phyloP scores from a whole-genome alignment of 1,139 yeast species.

The Geotrichum australiense region DNA sequence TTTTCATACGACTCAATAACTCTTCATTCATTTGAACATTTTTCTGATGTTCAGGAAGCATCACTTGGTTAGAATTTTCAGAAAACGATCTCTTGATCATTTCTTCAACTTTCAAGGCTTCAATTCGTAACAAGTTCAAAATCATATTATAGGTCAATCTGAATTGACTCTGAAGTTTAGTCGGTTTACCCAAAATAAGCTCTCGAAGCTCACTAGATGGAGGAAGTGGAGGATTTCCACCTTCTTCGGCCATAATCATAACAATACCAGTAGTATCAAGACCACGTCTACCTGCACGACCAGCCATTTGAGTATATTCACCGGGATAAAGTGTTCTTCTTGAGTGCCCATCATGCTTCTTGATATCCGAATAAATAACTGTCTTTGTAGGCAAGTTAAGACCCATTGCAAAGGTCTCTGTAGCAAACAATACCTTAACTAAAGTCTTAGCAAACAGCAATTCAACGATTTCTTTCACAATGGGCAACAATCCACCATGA shows the following conservation, averaged over 20 bases:
- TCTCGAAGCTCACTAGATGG: slow-evolving; percentile 63
- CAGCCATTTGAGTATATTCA: slow-evolving; percentile 98
- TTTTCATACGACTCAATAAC: slow-evolving; percentile 40
- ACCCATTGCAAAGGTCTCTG: slow-evolving; percentile 99
- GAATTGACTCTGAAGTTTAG: slow-evolving; percentile 85
- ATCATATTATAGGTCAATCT: slow-evolving; percentile 95
- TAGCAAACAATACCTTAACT: slow-evolving; percentile 87
- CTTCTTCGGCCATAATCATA: slow-evolving; percentile 63
- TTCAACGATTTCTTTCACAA: slow-evolving; percentile 91
- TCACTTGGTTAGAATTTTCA: slow-evolving; percentile 80
- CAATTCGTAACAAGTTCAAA: slow-evolving; percentile 80
- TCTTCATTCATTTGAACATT: slow-evolving; percentile 49
- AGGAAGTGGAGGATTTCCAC: slow-evolving; percentile 4
- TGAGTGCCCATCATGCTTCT: slow-evolving; percentile 84
- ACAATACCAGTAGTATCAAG: slow-evolving; percentile 91
- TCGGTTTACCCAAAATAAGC: slow-evolving; percentile 79
- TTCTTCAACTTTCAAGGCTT: slow-evolving; percentile 90
- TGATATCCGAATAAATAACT: slow-evolving; percentile 76
- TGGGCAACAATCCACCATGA: slow-evolving; percentile 94
- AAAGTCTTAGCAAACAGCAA: slow-evolving; percentile 79
- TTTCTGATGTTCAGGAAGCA: slow-evolving; percentile 79
- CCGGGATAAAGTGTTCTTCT: slow-evolving; percentile 85
- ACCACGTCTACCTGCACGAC: slow-evolving; percentile 98
- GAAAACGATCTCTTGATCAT: slow-evolving; percentile 95
- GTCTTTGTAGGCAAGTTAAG: slow-evolving; percentile 94